Evolutionary conservation across 2,329 filamentous ascomycete species (phyloP), one percentile per base, ranked within the genome.

Genomic region (Sporothrix pseudoabietina): DNA sequence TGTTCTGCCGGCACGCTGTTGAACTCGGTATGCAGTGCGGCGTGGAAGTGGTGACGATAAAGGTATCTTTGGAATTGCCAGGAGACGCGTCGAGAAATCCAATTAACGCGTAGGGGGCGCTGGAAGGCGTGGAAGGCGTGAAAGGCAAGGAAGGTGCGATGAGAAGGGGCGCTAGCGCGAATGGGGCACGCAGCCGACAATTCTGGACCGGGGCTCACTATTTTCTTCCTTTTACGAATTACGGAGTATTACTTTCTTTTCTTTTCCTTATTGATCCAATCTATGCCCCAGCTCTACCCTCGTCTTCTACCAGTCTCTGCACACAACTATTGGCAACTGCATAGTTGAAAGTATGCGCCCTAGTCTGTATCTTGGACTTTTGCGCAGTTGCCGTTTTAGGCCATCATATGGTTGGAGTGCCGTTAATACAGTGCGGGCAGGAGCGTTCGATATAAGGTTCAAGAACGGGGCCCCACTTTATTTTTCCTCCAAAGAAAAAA

Each of bases 21-120:
- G 41, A 14, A 59, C 41, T 52, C 1, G 57, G 19, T 10, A 30
- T 65, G 44, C 41, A 9, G 65, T 35, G 16, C 44, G 10, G 47
- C 22, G 35, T 32, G 30, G 22, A 59, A 22, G 61, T 49, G 30
- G 49, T 66, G 35, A 32, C 49, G 49, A 63, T 55, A 3, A 22
- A 52, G 39, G n/a, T 44, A n/a, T 22, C 32, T 22, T 14, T 14
- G 8, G n/a, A 12, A 30, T 54, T 35, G 57, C 41, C 14, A 47
- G 66, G 22, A 73, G 72, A 76, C 75, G 75, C 75, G 74, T 76
- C 66, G n/a, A 47, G 65, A 59, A 69, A 74, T 49, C 22, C 74
- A 71, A 75, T 76, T 76, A 75, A 75, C 59, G 72, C 52, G 71
- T 30, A 71, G 74, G 74, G 41, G 66, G 74, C 72, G 72, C 32